A percentile compares a stretch with the other conserved stretches of the same genome.
Evolutionary conservation across 2,329 filamentous ascomycete species (phyloP).

Genomic region (Ophiosphaerella herpotricha): DNA sequence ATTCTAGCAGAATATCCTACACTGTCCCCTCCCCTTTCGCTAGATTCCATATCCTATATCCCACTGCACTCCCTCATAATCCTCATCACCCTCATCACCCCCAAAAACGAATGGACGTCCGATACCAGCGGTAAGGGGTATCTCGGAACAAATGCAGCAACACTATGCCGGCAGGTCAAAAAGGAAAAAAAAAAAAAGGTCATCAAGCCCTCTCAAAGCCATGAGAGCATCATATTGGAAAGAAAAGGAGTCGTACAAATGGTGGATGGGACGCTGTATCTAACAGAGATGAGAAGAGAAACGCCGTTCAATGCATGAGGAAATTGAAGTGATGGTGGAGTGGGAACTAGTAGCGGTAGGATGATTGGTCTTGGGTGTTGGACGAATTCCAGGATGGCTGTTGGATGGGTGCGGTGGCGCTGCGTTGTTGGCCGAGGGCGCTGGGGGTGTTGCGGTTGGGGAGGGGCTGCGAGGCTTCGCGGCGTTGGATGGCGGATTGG

Average conservation of each 20-base stretch:
- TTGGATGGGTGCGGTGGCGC: constrained; percentile 41
- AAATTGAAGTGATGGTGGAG: not conserved
- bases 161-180: not conserved
- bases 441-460: constrained; percentile 33
- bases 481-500: constrained; percentile 44
- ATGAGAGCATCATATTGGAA: not conserved
- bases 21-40: not conserved
- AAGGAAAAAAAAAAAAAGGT: constrained; percentile 12
- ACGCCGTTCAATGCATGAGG: constrained; percentile 9
- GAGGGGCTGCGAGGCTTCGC: constrained; percentile 40
- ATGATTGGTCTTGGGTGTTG: constrained; percentile 8
- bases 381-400: constrained; percentile 33
- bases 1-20: too few relatives aligned
- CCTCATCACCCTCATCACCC: not conserved
- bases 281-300: not conserved
- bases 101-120: constrained; percentile 39
- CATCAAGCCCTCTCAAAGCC: constrained; percentile 4
- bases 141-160: constrained; percentile 33
- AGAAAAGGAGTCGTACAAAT: constrained; percentile 15
- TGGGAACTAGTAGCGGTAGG: constrained; percentile 17
- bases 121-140: constrained; percentile 42
- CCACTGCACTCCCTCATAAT: not conserved
- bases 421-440: constrained; percentile 36
- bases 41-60: not conserved
- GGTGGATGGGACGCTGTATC: constrained; percentile 2